These are phyloP conservation scores for Fusarium domesticum DNA, from an alignment of 2,329 filamentous ascomycete species.

Conservation along the genomic window DNA sequence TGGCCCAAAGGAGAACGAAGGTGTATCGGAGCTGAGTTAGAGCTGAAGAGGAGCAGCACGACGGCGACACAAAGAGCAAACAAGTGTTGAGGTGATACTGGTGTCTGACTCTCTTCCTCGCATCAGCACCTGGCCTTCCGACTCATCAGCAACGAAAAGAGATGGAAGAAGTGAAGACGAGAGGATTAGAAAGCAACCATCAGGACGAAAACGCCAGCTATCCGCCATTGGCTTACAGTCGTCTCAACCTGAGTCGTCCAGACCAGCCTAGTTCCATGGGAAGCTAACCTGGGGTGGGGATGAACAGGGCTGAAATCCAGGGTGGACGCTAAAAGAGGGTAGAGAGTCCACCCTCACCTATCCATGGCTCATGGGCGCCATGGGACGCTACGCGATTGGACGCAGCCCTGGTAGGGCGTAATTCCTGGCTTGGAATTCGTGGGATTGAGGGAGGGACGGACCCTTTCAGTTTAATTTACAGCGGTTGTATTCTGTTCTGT, in stretches of 20 bases:
- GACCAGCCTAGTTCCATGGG: too few species aligned
- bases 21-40: background rate
- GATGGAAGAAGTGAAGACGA: background rate
- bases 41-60: background rate
- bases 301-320: background rate
- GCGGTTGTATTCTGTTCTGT: too few species aligned
- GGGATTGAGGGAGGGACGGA: background rate
- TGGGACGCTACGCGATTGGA: constrained; percentile 8
- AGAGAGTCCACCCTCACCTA: too few species aligned
- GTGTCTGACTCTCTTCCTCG: background rate
- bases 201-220: background rate
- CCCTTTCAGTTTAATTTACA: too few species aligned
- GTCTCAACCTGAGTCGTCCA: background rate
- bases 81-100: background rate
- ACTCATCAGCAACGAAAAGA: too few species aligned
- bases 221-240: background rate
- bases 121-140: too few species aligned
- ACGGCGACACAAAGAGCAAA: background rate
- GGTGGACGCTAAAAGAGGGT: background rate
- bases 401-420: constrained; percentile 15
- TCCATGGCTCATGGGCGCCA: too few species aligned
- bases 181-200: background rate
- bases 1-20: background rate
- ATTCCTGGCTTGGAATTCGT: constrained; percentile 2
- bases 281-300: background rate